Percentiles rank a stretch among this genome's conserved stretches.
These are phyloP conservation scores for Haplosporangium gracile DNA, from an alignment of 192 early-diverging fungal genomes.

Conservation along the genomic window DNA sequence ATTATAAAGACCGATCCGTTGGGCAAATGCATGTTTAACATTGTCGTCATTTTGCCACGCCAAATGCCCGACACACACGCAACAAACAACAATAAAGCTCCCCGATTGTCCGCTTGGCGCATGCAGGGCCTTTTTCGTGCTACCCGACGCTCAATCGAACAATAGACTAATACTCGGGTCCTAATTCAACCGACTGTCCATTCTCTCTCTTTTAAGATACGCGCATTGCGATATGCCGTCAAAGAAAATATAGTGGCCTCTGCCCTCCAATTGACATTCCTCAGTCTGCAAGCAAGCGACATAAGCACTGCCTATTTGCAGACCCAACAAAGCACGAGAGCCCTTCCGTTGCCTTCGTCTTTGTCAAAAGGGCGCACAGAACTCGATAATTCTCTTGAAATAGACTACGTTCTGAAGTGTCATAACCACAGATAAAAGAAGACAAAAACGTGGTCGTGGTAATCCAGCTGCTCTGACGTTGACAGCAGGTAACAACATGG, in stretches of 20 bases:
- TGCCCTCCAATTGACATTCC: neutral
- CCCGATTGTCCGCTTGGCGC: conserved; percentile 1
- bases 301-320: neutral
- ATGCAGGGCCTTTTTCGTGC: conserved; percentile 10
- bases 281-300: neutral
- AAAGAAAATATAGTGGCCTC: neutral
- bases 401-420: neutral
- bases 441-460: neutral
- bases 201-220: neutral
- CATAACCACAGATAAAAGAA: neutral
- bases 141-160: neutral
- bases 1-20: no score
- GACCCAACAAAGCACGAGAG: neutral
- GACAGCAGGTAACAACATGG: neutral
- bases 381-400: neutral
- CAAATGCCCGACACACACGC: no score
- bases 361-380: neutral
- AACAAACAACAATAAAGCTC: no score
- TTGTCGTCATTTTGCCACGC: no score
- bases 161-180: neutral
- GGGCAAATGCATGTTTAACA: no score
- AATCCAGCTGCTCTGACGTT: neutral
- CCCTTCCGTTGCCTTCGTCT: neutral
- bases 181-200: neutral
- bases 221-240: neutral